Evolutionary conservation across 805 yeast species (phyloP).

Genomic region (Naumovozyma castellii): DNA sequence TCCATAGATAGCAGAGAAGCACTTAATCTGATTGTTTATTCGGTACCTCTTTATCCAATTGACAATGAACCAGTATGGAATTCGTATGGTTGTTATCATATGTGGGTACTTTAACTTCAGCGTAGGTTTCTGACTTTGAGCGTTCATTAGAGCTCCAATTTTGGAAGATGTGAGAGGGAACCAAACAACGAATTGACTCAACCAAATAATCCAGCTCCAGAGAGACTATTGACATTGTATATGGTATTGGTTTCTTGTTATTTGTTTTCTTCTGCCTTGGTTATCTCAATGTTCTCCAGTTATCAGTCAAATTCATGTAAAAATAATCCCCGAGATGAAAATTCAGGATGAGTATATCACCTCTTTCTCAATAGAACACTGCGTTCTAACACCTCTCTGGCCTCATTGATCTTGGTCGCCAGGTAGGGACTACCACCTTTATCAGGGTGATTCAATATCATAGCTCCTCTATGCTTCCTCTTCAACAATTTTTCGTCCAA

Average conservation of each 20-base stretch:
- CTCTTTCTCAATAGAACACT: constrained; percentile 13
- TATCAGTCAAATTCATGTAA: too few relatives aligned
- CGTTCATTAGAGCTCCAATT: not conserved
- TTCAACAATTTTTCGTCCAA: constrained; percentile 46
- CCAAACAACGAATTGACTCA: not conserved
- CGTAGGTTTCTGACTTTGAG: not conserved
- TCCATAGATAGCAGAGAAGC: not conserved
- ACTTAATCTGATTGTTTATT: not conserved
- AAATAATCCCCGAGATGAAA: too few relatives aligned
- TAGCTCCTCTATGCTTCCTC: constrained; percentile 72
- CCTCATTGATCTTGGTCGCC: constrained; percentile 89
- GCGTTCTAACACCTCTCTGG: constrained; percentile 55
- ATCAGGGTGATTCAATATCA: constrained; percentile 90
- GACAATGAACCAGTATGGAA: not conserved
- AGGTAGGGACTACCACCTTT: constrained; percentile 84
- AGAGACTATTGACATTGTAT: not conserved
- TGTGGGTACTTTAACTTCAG: not conserved
- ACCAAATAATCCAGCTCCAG: not conserved
- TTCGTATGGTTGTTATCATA: not conserved
- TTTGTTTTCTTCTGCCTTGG: too few relatives aligned
- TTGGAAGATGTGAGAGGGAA: not conserved
- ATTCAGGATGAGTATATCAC: too few relatives aligned
- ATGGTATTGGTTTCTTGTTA: too few relatives aligned
- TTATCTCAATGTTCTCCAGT: too few relatives aligned
- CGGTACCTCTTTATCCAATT: not conserved